Evolutionary conservation across 192 early-diverging fungal species (phyloP), one percentile per base, ranked within the genome.

Genomic region (Backusella luteola): DNA sequence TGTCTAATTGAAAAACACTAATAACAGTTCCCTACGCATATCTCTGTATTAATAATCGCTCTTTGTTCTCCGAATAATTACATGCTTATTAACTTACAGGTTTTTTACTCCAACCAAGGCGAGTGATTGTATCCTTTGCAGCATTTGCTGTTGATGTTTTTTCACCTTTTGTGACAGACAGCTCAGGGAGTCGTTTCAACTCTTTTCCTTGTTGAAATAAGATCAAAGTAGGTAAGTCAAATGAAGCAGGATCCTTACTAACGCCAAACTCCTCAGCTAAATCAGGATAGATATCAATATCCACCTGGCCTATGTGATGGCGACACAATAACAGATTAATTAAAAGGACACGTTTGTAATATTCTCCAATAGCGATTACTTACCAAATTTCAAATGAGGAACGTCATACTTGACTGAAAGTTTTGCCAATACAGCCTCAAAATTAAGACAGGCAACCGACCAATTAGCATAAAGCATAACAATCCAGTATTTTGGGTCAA

Each of bases 221-320:
- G 34, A 87, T 80, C 34, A 89, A 59, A 3, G 88, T 86, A 36
- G 88, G 88, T 1, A 89, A 49, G 76, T 89, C 88, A 49, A 89
- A 76, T 6, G 84, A 85, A 3, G 88, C 84, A 1, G 88, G 82
- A 32, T 80, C 84, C 66, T 84, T 66, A 66, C 81, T 86, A 49
- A 89, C 80, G 41, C 80, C 79, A 75, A 84, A 87, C 53, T 85
- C 80, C 26, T 81, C 71, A 7, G 86, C 85, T 38, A 89, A 69
- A 19, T 85, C 81, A 34, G 83, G 68, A 34, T 83, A 83, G 21
- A 81, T 1, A 46, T 89, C 88, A 63, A 89, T 79, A 73, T 87
- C 86, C 36, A 89, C 80, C 74, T 87, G 87, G 6, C 82, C 88
- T 79, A 75, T 11, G 8, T 21, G 6, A 19, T 23, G 1, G 42